Conservation (phyloP, 106 monocot species). For the Dendrobium catenatum region DNA sequence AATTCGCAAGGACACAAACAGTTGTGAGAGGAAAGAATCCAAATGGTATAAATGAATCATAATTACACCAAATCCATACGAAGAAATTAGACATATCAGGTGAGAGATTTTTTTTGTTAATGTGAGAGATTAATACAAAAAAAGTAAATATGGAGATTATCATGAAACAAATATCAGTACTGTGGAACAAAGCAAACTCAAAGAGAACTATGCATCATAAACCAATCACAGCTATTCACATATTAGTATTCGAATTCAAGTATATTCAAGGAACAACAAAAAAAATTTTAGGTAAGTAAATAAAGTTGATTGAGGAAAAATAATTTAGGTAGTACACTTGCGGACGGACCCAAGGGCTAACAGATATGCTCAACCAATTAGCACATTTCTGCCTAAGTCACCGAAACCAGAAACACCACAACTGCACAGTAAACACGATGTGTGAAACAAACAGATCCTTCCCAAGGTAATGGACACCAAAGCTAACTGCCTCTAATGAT, state of each 20-base stretch:
- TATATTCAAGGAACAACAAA: background rate
- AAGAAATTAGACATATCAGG: background rate
- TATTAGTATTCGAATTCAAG: background rate
- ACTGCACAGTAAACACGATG: background rate
- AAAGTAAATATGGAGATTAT: background rate
- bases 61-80: background rate
- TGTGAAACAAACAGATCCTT: background rate
- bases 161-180: background rate
- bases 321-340: background rate
- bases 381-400: background rate
- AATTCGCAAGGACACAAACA: background rate
- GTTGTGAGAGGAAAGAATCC: background rate
- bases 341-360: background rate
- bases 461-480: background rate
- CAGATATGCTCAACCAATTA: background rate
- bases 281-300: background rate
- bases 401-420: background rate
- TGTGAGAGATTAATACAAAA: background rate
- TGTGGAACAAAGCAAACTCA: background rate
- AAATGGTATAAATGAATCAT: background rate
- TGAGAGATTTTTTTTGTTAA: too few relatives aligned
- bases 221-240: background rate
- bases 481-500: background rate
- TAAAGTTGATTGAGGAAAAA: background rate
- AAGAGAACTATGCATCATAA: background rate